Evolutionary conservation across 2,329 filamentous ascomycete genomes (phyloP), one percentile per base, ranked within the genome.

Genomic region (Colletotrichum chrysophilum): DNA sequence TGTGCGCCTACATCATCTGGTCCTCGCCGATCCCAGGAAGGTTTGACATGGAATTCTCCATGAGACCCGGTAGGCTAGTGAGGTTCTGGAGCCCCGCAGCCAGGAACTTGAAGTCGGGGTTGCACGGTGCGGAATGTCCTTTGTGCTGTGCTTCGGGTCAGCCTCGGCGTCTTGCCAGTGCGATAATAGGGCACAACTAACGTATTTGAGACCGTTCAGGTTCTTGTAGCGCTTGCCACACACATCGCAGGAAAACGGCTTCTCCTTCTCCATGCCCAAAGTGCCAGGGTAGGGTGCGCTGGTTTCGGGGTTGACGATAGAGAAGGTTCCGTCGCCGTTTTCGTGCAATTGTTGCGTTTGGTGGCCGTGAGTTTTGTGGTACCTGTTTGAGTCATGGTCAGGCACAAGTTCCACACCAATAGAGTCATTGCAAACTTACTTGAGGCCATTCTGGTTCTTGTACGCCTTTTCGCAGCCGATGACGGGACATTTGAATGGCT

Each of bases 221-320:
- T 99, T 99, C 92, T 99, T 99, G 88, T 99, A 99, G 68, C 97
- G 94, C 88, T 99, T 99, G 81, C 96, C 96, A 83, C 97, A 99
- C 13, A 96, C 94, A 78, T 98, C 96, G 85, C 97, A 99, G 82
- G 96, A 96, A 84, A 98, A 98, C 4, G 97, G 97, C 88, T 99
- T 99, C 88, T 98, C 96, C 85, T 98, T 99, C 87, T 99, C 97
- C 97, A 99, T 99, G n/a, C 97, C 97, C 43, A 98, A 89, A 1
- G 97, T 98, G 36, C 97, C 97, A 0, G 97, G 97, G 79, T 98
- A 99, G 0, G 97, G 97, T 2, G 95, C 92, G 32, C 95, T 97
- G 0, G 97, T 98, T 82, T 98, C 95, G 0, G 97, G 97, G 80
- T 99, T 98, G 67, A 99, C 96, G 79, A 99, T 99, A 0, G 96